Percentiles rank a stretch among this genome's conserved stretches.
These are phyloP conservation scores for Asparagopsis taxiformis DNA, from an alignment of 31 red algal genomes.

Conservation along the genomic window DNA sequence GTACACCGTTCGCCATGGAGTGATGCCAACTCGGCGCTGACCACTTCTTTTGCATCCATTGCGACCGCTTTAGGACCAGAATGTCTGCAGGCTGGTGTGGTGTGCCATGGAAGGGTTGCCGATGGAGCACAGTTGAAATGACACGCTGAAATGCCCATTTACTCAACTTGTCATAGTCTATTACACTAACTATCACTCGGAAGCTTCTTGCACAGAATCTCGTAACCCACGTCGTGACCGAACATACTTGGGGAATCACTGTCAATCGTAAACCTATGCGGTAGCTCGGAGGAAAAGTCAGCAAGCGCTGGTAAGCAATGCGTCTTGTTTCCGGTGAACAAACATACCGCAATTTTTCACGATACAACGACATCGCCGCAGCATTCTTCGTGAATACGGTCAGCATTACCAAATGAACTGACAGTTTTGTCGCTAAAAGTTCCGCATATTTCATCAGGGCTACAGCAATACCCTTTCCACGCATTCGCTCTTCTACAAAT, in stretches of 20 bases:
- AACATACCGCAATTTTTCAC: slow-evolving; percentile 39
- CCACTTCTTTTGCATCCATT: not conserved
- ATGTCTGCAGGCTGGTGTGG: not conserved
- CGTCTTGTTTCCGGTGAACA: not conserved
- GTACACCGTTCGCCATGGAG: not conserved
- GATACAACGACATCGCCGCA: slow-evolving; percentile 40
- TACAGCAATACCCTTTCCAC: slow-evolving; percentile 23
- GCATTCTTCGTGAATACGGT: slow-evolving; percentile 50
- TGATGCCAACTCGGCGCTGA: not conserved
- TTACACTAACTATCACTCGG: not conserved
- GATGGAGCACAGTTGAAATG: no score
- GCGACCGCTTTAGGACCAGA: not conserved
- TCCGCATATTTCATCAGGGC: slow-evolving; percentile 56
- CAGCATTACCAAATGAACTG: slow-evolving; percentile 26
- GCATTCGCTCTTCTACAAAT: slow-evolving; percentile 15
- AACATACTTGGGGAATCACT: slow-evolving; percentile 22
- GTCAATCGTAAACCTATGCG: slow-evolving; percentile 32
- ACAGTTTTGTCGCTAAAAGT: slow-evolving; percentile 1
- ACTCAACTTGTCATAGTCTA: no score
- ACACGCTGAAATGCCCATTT: no score
- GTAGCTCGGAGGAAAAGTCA: not conserved
- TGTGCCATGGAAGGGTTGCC: not conserved
- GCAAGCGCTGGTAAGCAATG: not conserved
- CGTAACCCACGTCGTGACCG: slow-evolving; percentile 40
- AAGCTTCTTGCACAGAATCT: slow-evolving; percentile 45